Evolutionary conservation across 257 asterid species (phyloP), one percentile per base, ranked within the genome.

Genomic region (Cordia subcordata): DNA sequence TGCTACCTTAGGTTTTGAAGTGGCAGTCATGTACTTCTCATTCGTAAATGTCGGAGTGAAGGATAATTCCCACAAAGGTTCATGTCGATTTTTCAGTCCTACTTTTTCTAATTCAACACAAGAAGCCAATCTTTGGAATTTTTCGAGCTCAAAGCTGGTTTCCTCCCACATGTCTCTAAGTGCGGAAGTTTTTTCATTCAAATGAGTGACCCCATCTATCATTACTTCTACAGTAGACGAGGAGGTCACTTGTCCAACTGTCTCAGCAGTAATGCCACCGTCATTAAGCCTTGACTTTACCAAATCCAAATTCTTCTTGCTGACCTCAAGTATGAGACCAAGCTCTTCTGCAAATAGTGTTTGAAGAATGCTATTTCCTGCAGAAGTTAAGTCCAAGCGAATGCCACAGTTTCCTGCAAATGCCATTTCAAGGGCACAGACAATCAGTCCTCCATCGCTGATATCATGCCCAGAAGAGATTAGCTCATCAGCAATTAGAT

Each of bases 121-220:
- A 42, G 97, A 80, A 32, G 81, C 78, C 71, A 86, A 68, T 58
- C 99, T 79, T 65, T 92, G 97, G 64, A 84, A 63, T 72, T 84
- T 88, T 68, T 92, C 97, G 49, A 88, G 74, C 60, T 80, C 77
- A 66, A 92, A 92, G 85, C 97, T 86, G 22, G 89, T 84, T 68
- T 84, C 96, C 73, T 88, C 99, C 99, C 99, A 92, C 63, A 81
- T 61, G 72, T 86, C 99, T 60, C 96, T 74, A 18, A 92, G 94
- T 5, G 49, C 40, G 40, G 79, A 65, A 32, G 86, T 88, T 73
- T 54, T 67, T 69, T 82, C 95, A 8, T 60, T 79, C 82, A 92
- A 63, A 73, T 82, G 86, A 55, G 68, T 40, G 55, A 70, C 53
- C 40, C 86, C 87, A 45, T 89, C 94, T 55, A 88, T 62, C 67